Evolutionary conservation across 2,329 filamentous ascomycete genomes (phyloP).

Genomic region (Plectosphaerella plurivora): DNA sequence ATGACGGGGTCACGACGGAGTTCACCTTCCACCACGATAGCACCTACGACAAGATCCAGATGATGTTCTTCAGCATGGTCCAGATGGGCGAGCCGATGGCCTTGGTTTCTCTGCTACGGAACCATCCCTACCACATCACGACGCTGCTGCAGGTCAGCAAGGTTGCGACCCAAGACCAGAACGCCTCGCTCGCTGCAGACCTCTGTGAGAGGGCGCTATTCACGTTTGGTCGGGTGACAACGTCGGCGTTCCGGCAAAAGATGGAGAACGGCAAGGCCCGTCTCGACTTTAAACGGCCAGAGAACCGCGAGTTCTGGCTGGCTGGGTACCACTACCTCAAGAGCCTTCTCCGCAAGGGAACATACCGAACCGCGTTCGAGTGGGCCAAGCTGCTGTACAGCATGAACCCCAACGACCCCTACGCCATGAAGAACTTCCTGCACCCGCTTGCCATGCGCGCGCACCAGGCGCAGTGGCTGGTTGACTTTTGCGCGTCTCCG

Average conservation of each 20-base stretch:
- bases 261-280: constrained; percentile 75
- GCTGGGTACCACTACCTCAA: constrained; percentile 84
- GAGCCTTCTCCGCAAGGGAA: constrained; percentile 84
- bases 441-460: constrained; percentile 83
- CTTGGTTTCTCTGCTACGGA: constrained; percentile 66
- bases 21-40: constrained; percentile 76
- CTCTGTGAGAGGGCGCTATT: constrained; percentile 89
- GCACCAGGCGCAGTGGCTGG: constrained; percentile 69
- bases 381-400: constrained; percentile 84
- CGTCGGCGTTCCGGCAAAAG: constrained; percentile 74
- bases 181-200: constrained; percentile 80
- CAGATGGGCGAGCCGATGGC: constrained; percentile 78
- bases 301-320: constrained; percentile 91
- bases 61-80: constrained; percentile 73
- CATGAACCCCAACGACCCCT: constrained; percentile 74
- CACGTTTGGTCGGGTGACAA: constrained; percentile 82
- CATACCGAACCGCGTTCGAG: constrained; percentile 87
- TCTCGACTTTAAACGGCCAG: constrained; percentile 73
- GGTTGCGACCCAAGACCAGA: constrained; percentile 86
- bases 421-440: constrained; percentile 74
- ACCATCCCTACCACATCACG: constrained; percentile 76
- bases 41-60: constrained; percentile 70
- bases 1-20: constrained; percentile 54
- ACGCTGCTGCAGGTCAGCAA: constrained; percentile 91
- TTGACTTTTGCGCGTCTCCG: constrained; percentile 58